Evolutionary conservation across 164 flowering plant genomes (phyloP), one percentile per base, ranked within the genome.

Genomic region (Vitis amurensis): DNA sequence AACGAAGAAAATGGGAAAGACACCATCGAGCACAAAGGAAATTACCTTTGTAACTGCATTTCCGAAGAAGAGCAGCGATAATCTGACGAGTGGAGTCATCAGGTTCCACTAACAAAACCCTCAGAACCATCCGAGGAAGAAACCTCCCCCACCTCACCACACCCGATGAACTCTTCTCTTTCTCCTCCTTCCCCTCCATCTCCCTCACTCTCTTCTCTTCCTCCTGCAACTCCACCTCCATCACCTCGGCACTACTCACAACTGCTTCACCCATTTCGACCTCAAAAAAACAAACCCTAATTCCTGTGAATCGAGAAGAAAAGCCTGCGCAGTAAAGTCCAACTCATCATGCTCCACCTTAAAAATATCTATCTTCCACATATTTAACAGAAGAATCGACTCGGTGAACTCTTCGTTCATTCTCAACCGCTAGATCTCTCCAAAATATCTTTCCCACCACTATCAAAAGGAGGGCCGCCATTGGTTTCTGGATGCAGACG

Each of bases 21-120:
- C 44, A 3, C 44, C 44, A 37, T 37, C 44, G 1, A 37, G 7
- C 4, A 37, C 44, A 37, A n/a, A 47, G 12, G 10, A 19, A 50
- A 5, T 14, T 0, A 89, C 93, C 93, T 83, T 47, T 83, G 82
- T 87, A 87, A 71, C 80, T 81, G 78, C 91, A 87, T 81, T 89
- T 89, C 17, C 89, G 78, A 15, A 89, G 88, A 70, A 89, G 91
- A 0, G 91, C 93, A n/a, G 89, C 52, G 66, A 89, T 82, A 67
- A 89, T 82, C 66, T 85, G 88, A 51, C 93, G 72, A 29, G 93
- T 87, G 0, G 88, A 86, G 71, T 84, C 87, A 69, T 89, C 93
- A 15, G 85, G 72, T 76, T 89, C 93, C 9, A 89, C 93, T 69
- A 89, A 59, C 63, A 89, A 74, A 64, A 89, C 85, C 50, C 86